phyloP scores from a whole-genome alignment of 106 monocot genomes.

The Dioscorea alata region DNA sequence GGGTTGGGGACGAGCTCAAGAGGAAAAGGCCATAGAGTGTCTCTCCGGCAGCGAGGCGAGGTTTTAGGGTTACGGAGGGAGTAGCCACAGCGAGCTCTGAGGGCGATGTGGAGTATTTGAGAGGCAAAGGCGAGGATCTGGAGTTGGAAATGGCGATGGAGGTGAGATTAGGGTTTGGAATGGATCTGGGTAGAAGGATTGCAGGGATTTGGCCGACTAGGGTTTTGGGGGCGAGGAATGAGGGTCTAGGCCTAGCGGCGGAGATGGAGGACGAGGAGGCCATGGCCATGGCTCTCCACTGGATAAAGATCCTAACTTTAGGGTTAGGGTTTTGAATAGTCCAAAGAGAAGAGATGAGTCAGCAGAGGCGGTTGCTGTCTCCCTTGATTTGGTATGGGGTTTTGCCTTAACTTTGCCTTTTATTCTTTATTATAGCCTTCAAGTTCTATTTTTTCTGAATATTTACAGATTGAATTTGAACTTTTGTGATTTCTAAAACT shows the following conservation, averaged over 20 bases:
- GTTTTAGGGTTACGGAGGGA: conserved; percentile 35
- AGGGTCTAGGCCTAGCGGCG: neutral
- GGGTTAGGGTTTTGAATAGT: too few species aligned
- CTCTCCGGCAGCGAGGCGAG: conserved; percentile 59
- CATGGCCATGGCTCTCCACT: neutral
- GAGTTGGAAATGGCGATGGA: neutral
- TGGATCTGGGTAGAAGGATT: neutral
- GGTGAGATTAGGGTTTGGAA: conserved; percentile 1
- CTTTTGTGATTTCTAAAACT: too few species aligned
- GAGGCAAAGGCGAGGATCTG: neutral
- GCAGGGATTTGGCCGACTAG: conserved; percentile 2
- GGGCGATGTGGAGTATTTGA: neutral
- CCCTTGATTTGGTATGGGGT: too few species aligned
- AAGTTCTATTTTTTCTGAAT: too few species aligned
- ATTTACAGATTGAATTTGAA: too few species aligned
- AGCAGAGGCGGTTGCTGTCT: too few species aligned
- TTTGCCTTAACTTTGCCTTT: too few species aligned
- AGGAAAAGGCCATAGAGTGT: conserved; percentile 89
- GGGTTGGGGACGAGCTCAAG: conserved; percentile 66
- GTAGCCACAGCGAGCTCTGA: conserved; percentile 1
- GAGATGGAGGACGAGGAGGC: neutral
- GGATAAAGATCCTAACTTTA: too few species aligned
- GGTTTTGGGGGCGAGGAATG: neutral
- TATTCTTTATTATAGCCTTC: too few species aligned
- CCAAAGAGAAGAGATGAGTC: too few species aligned